phyloP scores from a whole-genome alignment of 305 asterid species.

The Solanum aculeatissimum region DNA sequence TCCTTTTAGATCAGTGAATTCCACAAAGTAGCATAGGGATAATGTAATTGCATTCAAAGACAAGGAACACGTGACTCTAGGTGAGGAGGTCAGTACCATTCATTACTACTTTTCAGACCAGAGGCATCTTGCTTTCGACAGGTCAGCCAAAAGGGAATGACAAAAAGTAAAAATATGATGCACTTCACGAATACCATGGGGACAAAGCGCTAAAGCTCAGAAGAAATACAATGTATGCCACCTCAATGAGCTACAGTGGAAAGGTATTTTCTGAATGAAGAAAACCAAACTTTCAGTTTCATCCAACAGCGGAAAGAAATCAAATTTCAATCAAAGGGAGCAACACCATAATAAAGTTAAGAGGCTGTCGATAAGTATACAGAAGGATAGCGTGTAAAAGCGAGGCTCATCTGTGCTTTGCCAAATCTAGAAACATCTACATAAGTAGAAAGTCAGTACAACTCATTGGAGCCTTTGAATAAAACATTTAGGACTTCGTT shows the following conservation, averaged over 20 bases:
- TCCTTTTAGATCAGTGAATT: neutral
- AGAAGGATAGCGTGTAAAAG: neutral
- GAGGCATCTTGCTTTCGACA: neutral
- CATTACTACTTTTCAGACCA: neutral
- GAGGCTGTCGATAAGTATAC: neutral
- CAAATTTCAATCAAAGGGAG: neutral
- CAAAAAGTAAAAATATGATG: neutral
- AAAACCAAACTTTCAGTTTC: neutral
- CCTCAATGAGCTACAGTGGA: neutral
- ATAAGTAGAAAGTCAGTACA: neutral
- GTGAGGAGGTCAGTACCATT: neutral
- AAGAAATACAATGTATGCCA: neutral
- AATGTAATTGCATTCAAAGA: neutral
- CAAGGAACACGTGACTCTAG: neutral
- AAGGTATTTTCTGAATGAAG: neutral
- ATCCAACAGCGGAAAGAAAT: neutral
- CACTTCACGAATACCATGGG: neutral
- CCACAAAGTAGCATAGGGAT: neutral
- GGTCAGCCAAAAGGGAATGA: neutral
- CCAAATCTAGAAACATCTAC: neutral
- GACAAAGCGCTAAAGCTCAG: neutral
- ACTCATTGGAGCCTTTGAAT: neutral
- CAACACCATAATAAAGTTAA: neutral
- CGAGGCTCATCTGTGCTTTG: neutral
- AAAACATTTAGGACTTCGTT: neutral